phyloP scores from a whole-genome alignment of 371 early-diverging fungal species.

The Mucor piriformis region DNA sequence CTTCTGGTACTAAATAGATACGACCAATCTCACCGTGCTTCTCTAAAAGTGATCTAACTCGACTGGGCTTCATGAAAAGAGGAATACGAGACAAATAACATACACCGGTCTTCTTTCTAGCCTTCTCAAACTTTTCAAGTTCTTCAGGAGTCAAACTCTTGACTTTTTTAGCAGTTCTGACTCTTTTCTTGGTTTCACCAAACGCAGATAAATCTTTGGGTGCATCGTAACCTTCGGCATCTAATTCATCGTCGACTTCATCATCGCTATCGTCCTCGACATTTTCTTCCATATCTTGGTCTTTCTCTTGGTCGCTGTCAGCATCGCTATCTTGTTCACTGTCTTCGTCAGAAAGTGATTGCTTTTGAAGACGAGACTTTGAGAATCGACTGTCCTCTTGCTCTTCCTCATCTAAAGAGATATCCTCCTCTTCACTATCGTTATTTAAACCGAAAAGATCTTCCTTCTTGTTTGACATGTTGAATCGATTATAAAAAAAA shows the following conservation, averaged over 20 bases:
- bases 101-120: constrained; percentile 80
- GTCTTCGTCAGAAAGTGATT: constrained; percentile 29
- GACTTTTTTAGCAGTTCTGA: constrained; percentile 33
- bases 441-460: constrained; percentile 42
- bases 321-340: constrained; percentile 33
- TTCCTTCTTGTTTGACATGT: constrained; percentile 24
- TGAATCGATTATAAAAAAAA: constrained; percentile 9
- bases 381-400: constrained; percentile 39
- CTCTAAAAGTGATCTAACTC: constrained; percentile 72
- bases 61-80: constrained; percentile 88
- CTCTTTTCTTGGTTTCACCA: constrained; percentile 20
- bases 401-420: constrained; percentile 25
- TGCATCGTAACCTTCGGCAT: constrained; percentile 19
- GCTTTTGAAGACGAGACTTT: constrained; percentile 25
- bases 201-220: constrained; percentile 10
- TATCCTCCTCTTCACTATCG: constrained; percentile 29
- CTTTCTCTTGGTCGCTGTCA: constrained; percentile 30
- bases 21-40: constrained; percentile 83
- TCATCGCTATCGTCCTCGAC: constrained; percentile 34
- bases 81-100: constrained; percentile 92
- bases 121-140: constrained; percentile 71
- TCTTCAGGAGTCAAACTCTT: constrained; percentile 74
- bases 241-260: constrained; percentile 16
- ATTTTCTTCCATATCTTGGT: constrained; percentile 17
- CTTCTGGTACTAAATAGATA: constrained; percentile 87